phyloP scores from a whole-genome alignment of 1,284 basidiomycete species.

The Apiotrichum akiyoshidainum region DNA sequence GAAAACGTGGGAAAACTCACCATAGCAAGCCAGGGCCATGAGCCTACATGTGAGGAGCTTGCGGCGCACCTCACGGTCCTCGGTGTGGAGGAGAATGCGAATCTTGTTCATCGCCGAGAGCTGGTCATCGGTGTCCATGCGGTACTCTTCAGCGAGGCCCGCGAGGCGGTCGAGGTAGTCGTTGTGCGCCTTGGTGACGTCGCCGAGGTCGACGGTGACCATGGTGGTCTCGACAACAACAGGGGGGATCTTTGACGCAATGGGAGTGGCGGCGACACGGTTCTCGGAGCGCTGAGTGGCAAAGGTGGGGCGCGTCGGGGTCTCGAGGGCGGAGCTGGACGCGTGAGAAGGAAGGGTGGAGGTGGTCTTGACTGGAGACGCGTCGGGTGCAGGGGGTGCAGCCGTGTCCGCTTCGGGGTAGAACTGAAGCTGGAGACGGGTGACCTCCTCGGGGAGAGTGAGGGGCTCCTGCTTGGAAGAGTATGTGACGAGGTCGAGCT shows the following conservation, averaged over 20 bases:
- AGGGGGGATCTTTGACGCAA: slow-evolving; percentile 3
- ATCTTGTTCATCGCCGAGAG: slow-evolving; percentile 87
- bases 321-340: slow-evolving; percentile 10
- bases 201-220: slow-evolving; percentile 41
- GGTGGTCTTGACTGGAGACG: slow-evolving; percentile 9
- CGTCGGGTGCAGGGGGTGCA: slow-evolving; percentile 3
- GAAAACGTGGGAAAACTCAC: slow-evolving; percentile 41
- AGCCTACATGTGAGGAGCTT: slow-evolving; percentile 79
- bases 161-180: slow-evolving; percentile 60
- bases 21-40: slow-evolving; percentile 78
- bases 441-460: slow-evolving; percentile 15
- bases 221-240: slow-evolving; percentile 14
- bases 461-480: slow-evolving; percentile 27
- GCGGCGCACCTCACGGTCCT: slow-evolving; percentile 63
- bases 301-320: slow-evolving; percentile 24
- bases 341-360: slow-evolving; percentile 1
- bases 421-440: slow-evolving; percentile 52
- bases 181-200: slow-evolving; percentile 17
- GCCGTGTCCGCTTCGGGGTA: slow-evolving; percentile 36
- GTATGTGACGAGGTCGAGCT: slow-evolving; percentile 50
- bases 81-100: slow-evolving; percentile 66
- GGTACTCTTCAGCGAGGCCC: slow-evolving; percentile 67
- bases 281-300: slow-evolving; percentile 7
- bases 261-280: slow-evolving; percentile 11
- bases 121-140: slow-evolving; percentile 76